Percentiles rank a stretch among this genome's conserved stretches.
Conservation (phyloP, 306 rosid genomes). For the Benincasa hispida region DNA sequence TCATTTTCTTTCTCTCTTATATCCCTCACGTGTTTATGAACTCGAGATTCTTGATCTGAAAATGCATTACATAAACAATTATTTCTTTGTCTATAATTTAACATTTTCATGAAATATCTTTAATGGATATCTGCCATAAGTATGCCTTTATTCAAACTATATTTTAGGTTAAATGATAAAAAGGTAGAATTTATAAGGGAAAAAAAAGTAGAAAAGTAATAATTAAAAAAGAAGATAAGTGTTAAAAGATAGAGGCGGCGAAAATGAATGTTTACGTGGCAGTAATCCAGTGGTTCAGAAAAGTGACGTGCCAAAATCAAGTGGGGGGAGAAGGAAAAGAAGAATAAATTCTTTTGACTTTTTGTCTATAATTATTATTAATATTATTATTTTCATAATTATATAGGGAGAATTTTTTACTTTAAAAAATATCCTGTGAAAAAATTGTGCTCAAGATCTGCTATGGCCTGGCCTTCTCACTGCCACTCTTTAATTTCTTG, state of each 20-base stretch:
- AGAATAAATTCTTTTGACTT: slow-evolving; percentile 7
- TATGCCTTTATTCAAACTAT: too few relatives aligned
- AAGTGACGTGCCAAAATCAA: not conserved
- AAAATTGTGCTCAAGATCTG: not conserved
- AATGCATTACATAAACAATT: too few relatives aligned
- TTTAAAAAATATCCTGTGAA: not conserved
- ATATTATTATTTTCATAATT: not conserved
- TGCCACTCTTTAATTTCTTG: slow-evolving; percentile 17
- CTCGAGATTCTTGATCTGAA: too few relatives aligned
- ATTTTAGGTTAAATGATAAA: too few relatives aligned
- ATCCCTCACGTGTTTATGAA: too few relatives aligned
- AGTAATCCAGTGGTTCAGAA: not conserved
- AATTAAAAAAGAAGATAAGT: not conserved
- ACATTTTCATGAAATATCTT: too few relatives aligned
- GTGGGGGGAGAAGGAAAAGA: not conserved
- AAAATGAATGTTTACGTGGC: not conserved
- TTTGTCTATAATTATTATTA: too few relatives aligned
- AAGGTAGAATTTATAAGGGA: too few relatives aligned
- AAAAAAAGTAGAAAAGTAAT: too few relatives aligned
- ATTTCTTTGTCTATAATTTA: too few relatives aligned
- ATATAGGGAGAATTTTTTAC: not conserved
- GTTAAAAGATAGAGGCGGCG: not conserved
- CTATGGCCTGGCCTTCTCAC: not conserved
- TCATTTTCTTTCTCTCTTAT: too few relatives aligned
- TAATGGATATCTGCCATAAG: too few relatives aligned